These are phyloP conservation scores for Eugenia klotzschiana DNA, from an alignment of 441 rosid genomes.

Conservation along the genomic window DNA sequence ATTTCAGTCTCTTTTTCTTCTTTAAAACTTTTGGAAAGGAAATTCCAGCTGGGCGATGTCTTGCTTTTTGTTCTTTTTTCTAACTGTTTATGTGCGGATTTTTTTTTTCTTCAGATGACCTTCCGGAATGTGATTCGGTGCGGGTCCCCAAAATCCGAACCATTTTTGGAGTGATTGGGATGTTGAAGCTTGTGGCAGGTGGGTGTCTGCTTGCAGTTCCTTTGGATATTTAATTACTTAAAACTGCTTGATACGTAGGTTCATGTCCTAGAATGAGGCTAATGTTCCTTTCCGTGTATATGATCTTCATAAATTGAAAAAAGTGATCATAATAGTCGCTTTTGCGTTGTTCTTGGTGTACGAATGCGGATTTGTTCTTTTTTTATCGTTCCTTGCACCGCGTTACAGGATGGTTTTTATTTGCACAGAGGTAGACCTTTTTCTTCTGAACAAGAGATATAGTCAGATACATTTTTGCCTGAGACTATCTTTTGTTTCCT, in stretches of 20 bases:
- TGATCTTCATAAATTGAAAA: not conserved
- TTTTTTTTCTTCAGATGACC: constrained; percentile 26
- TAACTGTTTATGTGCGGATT: not conserved
- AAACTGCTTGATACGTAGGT: not conserved
- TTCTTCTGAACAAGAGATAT: not conserved
- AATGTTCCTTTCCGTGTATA: not conserved
- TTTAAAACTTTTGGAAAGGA: not conserved
- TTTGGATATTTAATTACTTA: not conserved
- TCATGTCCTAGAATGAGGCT: not conserved
- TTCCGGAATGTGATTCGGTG: constrained; percentile 55
- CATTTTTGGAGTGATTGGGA: constrained; percentile 73
- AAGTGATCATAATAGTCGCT: not conserved
- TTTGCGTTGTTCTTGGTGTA: not conserved
- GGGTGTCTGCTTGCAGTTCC: not conserved
- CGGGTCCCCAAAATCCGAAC: constrained; percentile 78
- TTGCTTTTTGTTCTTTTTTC: not conserved
- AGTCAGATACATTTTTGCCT: not conserved
- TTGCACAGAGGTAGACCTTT: not conserved
- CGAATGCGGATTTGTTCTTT: not conserved
- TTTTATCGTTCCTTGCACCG: not conserved
- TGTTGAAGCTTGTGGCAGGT: constrained; percentile 95
- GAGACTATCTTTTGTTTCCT: not conserved
- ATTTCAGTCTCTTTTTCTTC: not conserved
- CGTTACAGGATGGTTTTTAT: not conserved
- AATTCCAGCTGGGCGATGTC: not conserved